Evolutionary conservation across 768 basidiomycete genomes (phyloP), one percentile per base, ranked within the genome.

Genomic region (Boletus reticulatus): DNA sequence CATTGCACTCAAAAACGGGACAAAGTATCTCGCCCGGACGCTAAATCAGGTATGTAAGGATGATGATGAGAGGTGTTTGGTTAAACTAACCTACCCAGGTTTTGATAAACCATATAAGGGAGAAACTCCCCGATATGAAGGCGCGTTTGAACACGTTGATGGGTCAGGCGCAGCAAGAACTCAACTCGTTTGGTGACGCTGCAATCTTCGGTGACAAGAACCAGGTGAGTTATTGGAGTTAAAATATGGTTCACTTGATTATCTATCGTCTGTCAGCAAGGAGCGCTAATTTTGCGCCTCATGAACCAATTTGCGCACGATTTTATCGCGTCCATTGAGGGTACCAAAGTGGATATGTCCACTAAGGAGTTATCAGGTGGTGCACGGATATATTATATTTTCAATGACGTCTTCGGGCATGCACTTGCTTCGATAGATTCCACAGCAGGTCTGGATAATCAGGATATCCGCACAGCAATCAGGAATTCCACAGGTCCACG

Each of bases 71-170:
- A 27, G 16, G 32, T 32, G 29, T 39, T 38, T 6, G 31, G 37
- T 43, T 37, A 14, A 47, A 39, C 45, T n/a, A 45, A 19, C n/a
- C n/a, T n/a, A 4, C 51, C 19, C 53, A 87, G 92, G 94, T 98
- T 32, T 75, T 99, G 57, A 87, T 99, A 83, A 92, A 92, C 69
- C 97, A 99, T 69, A 98, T 99, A 60, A 85, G 97, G 56, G 97
- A 99, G 67, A 99, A 98, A 73, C 80, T 99, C 37, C 97, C 97
- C 0, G 97, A 99, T 72, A 98, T 99, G 97, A 99, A 99, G 72
- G 97, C 97, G 16, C 82, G 94, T 19, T 75, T 99, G 56, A 99
- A 98, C 69, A 99, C 97, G 4, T 76, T 98, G 22, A 98, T 98
- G 92, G 95, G 96, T 16, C 97, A 99, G 75, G 94, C 97, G 9